Base-by-base conservation (phyloP, 768 basidiomycete species). In the Lentinula boryana region DNA sequence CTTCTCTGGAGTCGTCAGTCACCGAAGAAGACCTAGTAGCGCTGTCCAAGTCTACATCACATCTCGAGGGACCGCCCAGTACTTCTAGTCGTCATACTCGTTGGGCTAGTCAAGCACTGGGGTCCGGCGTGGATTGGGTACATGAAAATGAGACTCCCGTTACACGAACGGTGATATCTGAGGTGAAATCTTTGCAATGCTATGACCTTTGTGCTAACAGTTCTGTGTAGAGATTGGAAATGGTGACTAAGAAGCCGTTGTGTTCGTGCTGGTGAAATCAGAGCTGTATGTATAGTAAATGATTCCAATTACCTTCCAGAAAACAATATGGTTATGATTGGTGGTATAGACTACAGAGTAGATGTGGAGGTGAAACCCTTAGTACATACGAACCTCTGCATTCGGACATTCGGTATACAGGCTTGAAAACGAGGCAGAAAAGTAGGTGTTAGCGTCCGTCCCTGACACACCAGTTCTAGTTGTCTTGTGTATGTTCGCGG, bases 11-110 rank as follows among this genome's bases (percentile, higher is more conserved):
- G 62, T 86, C 87, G n/a, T 56, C 40, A 7, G 74, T 85, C 60
- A 81, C 79, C 35, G 88, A 90, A 68, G 88, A 90, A 63, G 88
- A 89, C 68, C 70, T 89, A 59, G 83, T 84, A 12, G 80, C 82
- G 5, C 81, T 92, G 79, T 91, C 90, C 4, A 90, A 87, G 74
- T 89, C 88, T 2, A 83, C 85, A 64, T 85, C 90, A 16, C 85
- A 89, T 66, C 80, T 86, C 8, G 89, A 90, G 67, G 74, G 78
- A 33, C 73, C 79, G 33, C 73, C 74, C 32, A 32, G 23, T 31
- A 40, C 13, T 40, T 13, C 18, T 49, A 67, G 73, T 36, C 72
- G 74, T 61, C 69, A 69, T 55, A 64, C 68, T 59, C 74, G 73
- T 18, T 74, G 68, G 62, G 73, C 70, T 44, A 77, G 70, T 16